Base-by-base conservation (phyloP, 176 grass and related monocot species). In the Chrysopogon serrulatus region DNA sequence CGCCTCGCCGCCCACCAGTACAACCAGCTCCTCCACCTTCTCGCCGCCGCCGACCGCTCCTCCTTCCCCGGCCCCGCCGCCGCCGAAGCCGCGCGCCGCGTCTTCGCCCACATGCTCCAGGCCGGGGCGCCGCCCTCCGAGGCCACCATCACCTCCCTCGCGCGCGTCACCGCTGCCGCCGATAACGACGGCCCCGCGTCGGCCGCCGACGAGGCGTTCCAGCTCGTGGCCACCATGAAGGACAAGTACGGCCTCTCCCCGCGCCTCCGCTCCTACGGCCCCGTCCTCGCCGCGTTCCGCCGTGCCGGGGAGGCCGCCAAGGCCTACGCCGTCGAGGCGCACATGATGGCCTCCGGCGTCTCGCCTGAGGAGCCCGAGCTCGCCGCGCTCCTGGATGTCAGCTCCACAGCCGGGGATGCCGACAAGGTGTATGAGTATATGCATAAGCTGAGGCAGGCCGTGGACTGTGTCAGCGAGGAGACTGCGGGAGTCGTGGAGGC, bases 341-440 rank as follows among this genome's bases (percentile, higher is more conserved):
- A 98, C 74, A 98, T 98, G 95, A 65, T 14, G 3, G 84, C 86
- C 17, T 81, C 89, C 23, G 88, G 73, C 2, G 80, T 94, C 10
- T 30, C 82, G 3, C 95, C 88, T 24, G 92, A 98, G 65, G 95
- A 98, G 84, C 82, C 81, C 3, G 92, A 94, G 74, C 82, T 98
- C 0, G 78, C 88, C 1, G 85, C 88, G 0, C 81, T 98, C 1
- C 36, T 98, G 1, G 83, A 93, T 49, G 88, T 94, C 14, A 94
- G 95, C 73, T 70, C 78, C 0, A 87, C 56, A 74, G 80, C 83
- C 0, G 86, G 92, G 42, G 74, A 89, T 1, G 88, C 82, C 0
- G 84, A 71, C 73, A 97, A 91, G 78, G 90, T 92, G 66, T 97
- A 97, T 77, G 76, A 82, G 33, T 97, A 97, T 75, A 86, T 97